A percentile compares a stretch with the other conserved stretches of the same genome.
These are phyloP conservation scores for Entomortierella lignicola DNA, from an alignment of 192 early-diverging fungal genomes.

Conservation along the genomic window DNA sequence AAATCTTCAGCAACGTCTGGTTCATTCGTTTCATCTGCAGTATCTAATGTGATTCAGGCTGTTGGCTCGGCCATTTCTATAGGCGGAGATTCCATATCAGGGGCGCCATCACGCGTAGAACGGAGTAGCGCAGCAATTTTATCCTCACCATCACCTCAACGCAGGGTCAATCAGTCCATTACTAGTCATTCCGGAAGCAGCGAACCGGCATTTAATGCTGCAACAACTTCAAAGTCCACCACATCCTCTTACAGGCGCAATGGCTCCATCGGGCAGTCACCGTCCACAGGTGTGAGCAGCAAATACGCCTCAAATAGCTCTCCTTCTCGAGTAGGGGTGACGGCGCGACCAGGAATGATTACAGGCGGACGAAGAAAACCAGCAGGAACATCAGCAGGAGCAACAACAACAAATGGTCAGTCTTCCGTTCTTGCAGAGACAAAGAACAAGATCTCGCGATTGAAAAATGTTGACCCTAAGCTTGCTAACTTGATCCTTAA, in stretches of 20 bases:
- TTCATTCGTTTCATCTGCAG: slow-evolving; percentile 33
- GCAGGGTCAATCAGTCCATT: background rate
- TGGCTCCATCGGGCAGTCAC: slow-evolving; percentile 10
- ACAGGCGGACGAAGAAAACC: slow-evolving; percentile 39
- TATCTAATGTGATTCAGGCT: slow-evolving; percentile 39
- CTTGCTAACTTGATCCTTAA: slow-evolving; percentile 58
- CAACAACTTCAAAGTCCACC: slow-evolving; percentile 11
- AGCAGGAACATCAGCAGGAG: slow-evolving; percentile 4
- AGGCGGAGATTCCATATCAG: background rate
- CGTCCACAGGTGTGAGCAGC: background rate
- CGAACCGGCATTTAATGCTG: slow-evolving; percentile 38
- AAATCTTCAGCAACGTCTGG: background rate
- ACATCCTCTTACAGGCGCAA: slow-evolving; percentile 7
- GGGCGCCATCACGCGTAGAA: background rate
- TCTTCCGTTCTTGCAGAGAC: slow-evolving; percentile 35
- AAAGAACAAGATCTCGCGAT: slow-evolving; percentile 39
- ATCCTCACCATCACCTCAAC: background rate
- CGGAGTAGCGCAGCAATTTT: background rate
- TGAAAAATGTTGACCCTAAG: slow-evolving; percentile 56
- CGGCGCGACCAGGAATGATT: slow-evolving; percentile 40
- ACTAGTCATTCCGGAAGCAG: slow-evolving; percentile 1
- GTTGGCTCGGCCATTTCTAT: slow-evolving; percentile 34
- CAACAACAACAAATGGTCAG: background rate
- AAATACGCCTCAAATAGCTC: background rate
- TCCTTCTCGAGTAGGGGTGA: background rate